Conservation (phyloP, 331 rosid species). For the Telfairia occidentalis region DNA sequence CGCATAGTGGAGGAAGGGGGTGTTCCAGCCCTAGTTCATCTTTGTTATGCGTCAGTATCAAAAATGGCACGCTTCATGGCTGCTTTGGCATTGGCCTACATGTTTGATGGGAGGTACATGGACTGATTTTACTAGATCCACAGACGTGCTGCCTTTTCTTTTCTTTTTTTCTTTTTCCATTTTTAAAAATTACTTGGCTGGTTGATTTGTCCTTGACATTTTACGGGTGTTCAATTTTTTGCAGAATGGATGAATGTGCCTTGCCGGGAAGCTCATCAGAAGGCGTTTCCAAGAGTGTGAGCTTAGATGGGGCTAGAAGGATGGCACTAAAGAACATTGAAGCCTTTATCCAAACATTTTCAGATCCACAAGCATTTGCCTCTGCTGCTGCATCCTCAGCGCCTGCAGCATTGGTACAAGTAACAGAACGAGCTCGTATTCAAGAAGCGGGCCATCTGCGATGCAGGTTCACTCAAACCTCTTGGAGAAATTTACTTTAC, state of each 20-base stretch:
- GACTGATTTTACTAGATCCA: neutral
- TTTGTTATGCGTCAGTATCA: slow-evolving; percentile 82
- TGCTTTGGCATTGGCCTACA: slow-evolving; percentile 93
- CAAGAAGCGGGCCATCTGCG: slow-evolving; percentile 97
- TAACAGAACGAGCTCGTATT: slow-evolving; percentile 87
- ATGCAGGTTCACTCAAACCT: slow-evolving; percentile 67
- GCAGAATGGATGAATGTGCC: slow-evolving; percentile 97
- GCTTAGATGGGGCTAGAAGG: slow-evolving; percentile 88
- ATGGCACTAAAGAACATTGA: slow-evolving; percentile 93
- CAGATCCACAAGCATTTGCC: slow-evolving; percentile 80
- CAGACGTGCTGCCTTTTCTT: neutral
- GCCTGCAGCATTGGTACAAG: slow-evolving; percentile 85
- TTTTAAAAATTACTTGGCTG: neutral
- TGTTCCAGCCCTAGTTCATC: slow-evolving; percentile 86
- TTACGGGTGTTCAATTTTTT: slow-evolving; percentile 13
- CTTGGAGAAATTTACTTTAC: neutral
- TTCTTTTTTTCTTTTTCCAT: too few species aligned
- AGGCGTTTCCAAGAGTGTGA: slow-evolving; percentile 66
- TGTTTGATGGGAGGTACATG: slow-evolving; percentile 95
- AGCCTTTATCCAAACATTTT: slow-evolving; percentile 72
- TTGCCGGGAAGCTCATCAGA: slow-evolving; percentile 61
- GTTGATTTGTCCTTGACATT: neutral
- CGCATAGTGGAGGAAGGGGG: slow-evolving; percentile 99
- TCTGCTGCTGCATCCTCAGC: slow-evolving; percentile 84
- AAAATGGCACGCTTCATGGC: slow-evolving; percentile 99